phyloP scores from a whole-genome alignment of 2,329 filamentous ascomycete genomes.

The Volutella citrinella region DNA sequence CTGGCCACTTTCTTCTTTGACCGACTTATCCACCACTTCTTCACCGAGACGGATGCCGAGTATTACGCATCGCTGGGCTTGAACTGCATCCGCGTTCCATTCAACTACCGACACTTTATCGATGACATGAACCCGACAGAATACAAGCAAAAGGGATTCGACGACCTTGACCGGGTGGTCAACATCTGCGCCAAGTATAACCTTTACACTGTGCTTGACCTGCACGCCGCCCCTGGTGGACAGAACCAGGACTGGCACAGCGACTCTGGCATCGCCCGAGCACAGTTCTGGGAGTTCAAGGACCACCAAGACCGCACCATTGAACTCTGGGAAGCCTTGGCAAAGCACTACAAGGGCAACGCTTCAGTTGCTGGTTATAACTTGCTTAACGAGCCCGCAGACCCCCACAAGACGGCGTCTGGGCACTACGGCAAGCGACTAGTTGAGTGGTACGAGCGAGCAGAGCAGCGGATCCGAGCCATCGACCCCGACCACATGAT shows the following conservation, averaged over 20 bases:
- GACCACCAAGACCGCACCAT: slow-evolving; percentile 44
- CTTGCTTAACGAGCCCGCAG: slow-evolving; percentile 31
- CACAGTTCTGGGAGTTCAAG: slow-evolving; percentile 45
- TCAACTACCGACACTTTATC: slow-evolving; percentile 59
- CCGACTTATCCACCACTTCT: slow-evolving; percentile 55
- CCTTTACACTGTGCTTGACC: slow-evolving; percentile 43
- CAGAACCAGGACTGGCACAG: slow-evolving; percentile 49
- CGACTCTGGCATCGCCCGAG: slow-evolving; percentile 34
- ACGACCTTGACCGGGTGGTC: slow-evolving; percentile 46
- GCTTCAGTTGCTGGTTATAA: slow-evolving; percentile 41
- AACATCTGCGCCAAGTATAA: slow-evolving; percentile 41
- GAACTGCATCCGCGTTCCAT: slow-evolving; percentile 58
- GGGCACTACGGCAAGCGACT: slow-evolving; percentile 27
- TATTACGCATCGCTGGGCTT: slow-evolving; percentile 54
- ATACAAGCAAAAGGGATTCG: slow-evolving; percentile 46
- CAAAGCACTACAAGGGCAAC: slow-evolving; percentile 40
- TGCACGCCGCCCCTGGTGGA: slow-evolving; percentile 43
- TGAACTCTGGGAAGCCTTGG: slow-evolving; percentile 41
- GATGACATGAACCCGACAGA: slow-evolving; percentile 49
- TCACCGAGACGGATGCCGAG: slow-evolving; percentile 54
- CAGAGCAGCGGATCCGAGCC: slow-evolving; percentile 37
- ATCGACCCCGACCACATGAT: slow-evolving; percentile 48
- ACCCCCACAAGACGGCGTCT: slow-evolving; percentile 22
- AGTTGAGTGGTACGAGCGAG: slow-evolving; percentile 38
- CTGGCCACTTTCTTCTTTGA: slow-evolving; percentile 61